These are phyloP conservation scores for Huiozyma sinensis DNA, from an alignment of 805 yeast genomes.

Conservation along the genomic window DNA sequence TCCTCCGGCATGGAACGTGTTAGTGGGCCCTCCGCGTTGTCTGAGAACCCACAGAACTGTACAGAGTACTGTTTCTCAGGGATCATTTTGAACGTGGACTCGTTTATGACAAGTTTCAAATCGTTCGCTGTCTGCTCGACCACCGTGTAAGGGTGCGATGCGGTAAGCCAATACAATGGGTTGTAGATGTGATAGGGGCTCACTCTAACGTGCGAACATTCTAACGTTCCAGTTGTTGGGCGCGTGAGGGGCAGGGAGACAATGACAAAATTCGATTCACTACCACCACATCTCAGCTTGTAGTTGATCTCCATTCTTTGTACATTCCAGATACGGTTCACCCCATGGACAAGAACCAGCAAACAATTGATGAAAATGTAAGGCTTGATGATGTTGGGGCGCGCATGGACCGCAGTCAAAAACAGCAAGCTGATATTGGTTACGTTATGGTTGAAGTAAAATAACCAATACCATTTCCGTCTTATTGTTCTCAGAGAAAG, in stretches of 20 bases:
- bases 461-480: conserved; percentile 37
- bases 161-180: conserved; percentile 37
- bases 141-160: conserved; percentile 63
- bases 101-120: conserved; percentile 37
- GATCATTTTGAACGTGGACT: conserved; percentile 29
- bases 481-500: conserved; percentile 43
- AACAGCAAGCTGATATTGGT: conserved; percentile 37
- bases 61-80: conserved; percentile 28
- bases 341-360: conserved; percentile 9
- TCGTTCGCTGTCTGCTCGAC: conserved; percentile 35
- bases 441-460: conserved; percentile 48
- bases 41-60: conserved; percentile 26
- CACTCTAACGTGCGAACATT: conserved; percentile 53
- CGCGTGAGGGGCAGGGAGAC: not conserved
- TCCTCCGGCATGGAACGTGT: conserved; percentile 19
- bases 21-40: conserved; percentile 21
- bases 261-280: not conserved
- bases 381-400: conserved; percentile 49
- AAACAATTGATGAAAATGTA: conserved; percentile 17
- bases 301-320: not conserved
- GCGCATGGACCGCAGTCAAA: conserved; percentile 49
- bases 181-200: conserved; percentile 28
- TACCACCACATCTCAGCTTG: not conserved
- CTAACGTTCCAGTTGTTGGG: conserved; percentile 26
- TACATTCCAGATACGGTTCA: not conserved